phyloP scores from a whole-genome alignment of 1,284 basidiomycete genomes.

The Cryptococcus wingfieldii region DNA sequence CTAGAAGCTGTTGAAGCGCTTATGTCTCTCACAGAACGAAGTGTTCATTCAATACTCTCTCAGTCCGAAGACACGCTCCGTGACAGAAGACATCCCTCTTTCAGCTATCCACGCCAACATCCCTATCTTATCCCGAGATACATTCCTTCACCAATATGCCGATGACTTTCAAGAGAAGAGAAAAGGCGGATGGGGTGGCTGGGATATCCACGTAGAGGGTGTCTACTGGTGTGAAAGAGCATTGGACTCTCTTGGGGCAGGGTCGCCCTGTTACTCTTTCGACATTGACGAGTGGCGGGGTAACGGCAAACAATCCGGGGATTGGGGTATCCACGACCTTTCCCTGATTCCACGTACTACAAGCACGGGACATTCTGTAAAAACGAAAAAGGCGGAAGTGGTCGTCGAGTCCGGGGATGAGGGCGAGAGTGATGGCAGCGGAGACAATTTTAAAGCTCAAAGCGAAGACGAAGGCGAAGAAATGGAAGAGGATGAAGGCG shows the following conservation, averaged over 20 bases:
- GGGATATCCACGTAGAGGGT: slow-evolving; percentile 31
- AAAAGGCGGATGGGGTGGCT: slow-evolving; percentile 27
- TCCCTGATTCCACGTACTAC: too few species aligned
- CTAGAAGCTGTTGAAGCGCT: too few species aligned
- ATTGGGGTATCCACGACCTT: slow-evolving; percentile 4
- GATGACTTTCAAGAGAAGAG: slow-evolving; percentile 9
- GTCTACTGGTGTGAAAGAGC: slow-evolving; percentile 46
- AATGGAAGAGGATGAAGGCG: slow-evolving; percentile 17
- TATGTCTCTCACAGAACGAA: slow-evolving; percentile 32
- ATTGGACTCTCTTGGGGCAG: slow-evolving; percentile 45
- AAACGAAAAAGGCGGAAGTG: slow-evolving; percentile 1
- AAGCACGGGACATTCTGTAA: not conserved
- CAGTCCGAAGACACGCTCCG: slow-evolving; percentile 18
- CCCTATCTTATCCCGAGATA: slow-evolving; percentile 36
- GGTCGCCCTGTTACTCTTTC: slow-evolving; percentile 39
- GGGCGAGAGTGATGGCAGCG: slow-evolving; percentile 13
- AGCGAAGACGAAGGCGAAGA: slow-evolving; percentile 14
- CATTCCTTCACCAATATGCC: slow-evolving; percentile 35
- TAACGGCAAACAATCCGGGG: slow-evolving; percentile 23
- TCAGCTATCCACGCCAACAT: slow-evolving; percentile 29
- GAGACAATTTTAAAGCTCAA: slow-evolving; percentile 8
- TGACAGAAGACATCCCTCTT: slow-evolving; percentile 34
- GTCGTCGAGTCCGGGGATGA: slow-evolving; percentile 6
- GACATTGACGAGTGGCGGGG: slow-evolving; percentile 44
- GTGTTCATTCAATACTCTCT: slow-evolving; percentile 34